Percentiles rank a stretch among this genome's conserved stretches.
Conservation (phyloP, 164 flowering plant species). For the Vitis vinifera region DNA sequence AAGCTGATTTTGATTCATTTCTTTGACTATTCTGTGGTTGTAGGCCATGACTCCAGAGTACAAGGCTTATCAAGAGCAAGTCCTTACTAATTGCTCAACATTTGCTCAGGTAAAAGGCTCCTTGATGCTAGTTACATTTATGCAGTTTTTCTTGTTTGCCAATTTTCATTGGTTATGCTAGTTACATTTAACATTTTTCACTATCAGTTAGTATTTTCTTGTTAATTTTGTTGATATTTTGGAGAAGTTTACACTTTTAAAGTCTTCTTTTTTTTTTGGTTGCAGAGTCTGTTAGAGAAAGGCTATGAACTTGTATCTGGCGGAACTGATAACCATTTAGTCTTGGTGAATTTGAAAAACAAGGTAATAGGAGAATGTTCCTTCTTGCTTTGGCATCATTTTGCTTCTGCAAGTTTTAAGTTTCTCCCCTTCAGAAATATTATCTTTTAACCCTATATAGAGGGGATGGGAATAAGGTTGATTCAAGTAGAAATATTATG, state of each 20-base stretch:
- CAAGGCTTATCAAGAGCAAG: slow-evolving; percentile 96
- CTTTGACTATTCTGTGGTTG: slow-evolving; percentile 10
- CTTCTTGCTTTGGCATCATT: too few relatives aligned
- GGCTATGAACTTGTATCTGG: slow-evolving; percentile 98
- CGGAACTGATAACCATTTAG: slow-evolving; percentile 95
- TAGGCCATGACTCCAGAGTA: slow-evolving; percentile 95
- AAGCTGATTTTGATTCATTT: background rate
- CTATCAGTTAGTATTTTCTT: background rate
- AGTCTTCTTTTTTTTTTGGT: background rate
- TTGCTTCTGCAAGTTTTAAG: too few relatives aligned
- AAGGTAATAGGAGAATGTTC: slow-evolving; percentile 25
- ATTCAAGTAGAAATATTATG: too few relatives aligned
- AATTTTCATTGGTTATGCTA: too few relatives aligned
- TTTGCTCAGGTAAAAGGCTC: slow-evolving; percentile 72
- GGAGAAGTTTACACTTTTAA: background rate
- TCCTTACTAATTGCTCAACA: slow-evolving; percentile 77
- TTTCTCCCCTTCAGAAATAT: too few relatives aligned
- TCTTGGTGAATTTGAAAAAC: slow-evolving; percentile 74
- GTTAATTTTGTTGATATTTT: background rate
- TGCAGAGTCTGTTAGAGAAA: slow-evolving; percentile 58
- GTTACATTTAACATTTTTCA: background rate
- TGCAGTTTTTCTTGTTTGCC: background rate
- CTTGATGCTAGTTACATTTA: background rate
- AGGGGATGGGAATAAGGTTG: too few relatives aligned
- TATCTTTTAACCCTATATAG: too few relatives aligned